Evolutionary conservation across 148 eudicot species (phyloP).

Genomic region (Vaccinium corymbosum): DNA sequence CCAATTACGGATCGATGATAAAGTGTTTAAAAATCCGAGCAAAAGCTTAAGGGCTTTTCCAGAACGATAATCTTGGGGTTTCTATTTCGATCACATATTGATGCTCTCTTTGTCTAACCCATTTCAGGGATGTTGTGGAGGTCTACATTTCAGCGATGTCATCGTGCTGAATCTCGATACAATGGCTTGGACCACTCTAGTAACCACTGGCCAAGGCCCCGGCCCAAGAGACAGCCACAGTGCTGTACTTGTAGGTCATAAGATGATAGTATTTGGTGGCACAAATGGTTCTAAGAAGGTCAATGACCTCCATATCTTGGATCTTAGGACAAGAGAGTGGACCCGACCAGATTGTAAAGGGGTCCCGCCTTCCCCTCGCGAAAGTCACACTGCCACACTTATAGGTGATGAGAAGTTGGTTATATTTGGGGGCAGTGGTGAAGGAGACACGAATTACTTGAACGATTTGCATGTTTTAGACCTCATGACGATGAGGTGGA

Average conservation of each 20-base stretch:
- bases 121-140: slow-evolving; percentile 93
- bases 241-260: slow-evolving; percentile 51
- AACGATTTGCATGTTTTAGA: slow-evolving; percentile 79
- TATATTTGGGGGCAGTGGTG: slow-evolving; percentile 93
- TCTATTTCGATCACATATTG: background rate
- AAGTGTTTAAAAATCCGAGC: too few relatives aligned
- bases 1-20: too few relatives aligned
- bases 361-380: slow-evolving; percentile 67
- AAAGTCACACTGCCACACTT: slow-evolving; percentile 86
- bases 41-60: too few relatives aligned
- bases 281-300: slow-evolving; percentile 78
- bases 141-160: slow-evolving; percentile 87
- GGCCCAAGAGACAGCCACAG: slow-evolving; percentile 93
- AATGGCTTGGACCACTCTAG: slow-evolving; percentile 68
- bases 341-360: slow-evolving; percentile 55
- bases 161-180: slow-evolving; percentile 61
- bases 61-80: too few relatives aligned
- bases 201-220: slow-evolving; percentile 64
- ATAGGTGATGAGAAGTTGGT: slow-evolving; percentile 53
- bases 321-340: slow-evolving; percentile 66
- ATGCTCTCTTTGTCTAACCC: background rate
- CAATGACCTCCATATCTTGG: slow-evolving; percentile 67
- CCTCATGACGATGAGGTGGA: slow-evolving; percentile 72
- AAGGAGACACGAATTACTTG: slow-evolving; percentile 75
- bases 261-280: slow-evolving; percentile 81